Evolutionary conservation across 495 filamentous ascomycete genomes (phyloP).

Genomic region (Neurospora sp.): DNA sequence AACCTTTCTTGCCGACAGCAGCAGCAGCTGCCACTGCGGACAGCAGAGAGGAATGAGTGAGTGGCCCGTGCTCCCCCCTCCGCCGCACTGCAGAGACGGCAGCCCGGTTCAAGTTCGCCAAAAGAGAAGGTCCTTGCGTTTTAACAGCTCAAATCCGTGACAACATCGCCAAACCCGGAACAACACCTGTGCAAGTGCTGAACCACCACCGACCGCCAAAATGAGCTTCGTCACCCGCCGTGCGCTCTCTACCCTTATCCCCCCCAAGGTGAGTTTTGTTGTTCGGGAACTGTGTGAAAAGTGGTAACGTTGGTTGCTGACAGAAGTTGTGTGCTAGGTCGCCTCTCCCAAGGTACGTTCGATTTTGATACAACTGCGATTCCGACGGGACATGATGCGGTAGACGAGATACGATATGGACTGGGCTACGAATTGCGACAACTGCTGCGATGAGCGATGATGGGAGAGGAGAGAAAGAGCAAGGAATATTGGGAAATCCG

Average conservation of each 20-base stretch:
- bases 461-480: background rate
- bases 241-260: constrained; percentile 94
- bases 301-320: constrained; percentile 18
- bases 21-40: background rate
- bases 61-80: constrained; percentile 6
- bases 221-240: constrained; percentile 89
- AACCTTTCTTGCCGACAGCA: constrained; percentile 19
- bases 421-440: background rate
- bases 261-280: constrained; percentile 69
- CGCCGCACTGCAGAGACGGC: background rate
- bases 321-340: constrained; percentile 31
- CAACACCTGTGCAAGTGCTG: constrained; percentile 11
- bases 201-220: constrained; percentile 35
- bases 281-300: background rate
- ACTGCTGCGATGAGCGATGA: background rate
- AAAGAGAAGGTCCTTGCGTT: constrained; percentile 5
- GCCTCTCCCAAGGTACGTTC: constrained; percentile 86
- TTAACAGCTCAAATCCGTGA: constrained; percentile 11
- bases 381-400: background rate
- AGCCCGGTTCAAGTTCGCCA: background rate
- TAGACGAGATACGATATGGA: background rate
- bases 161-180: constrained; percentile 7
- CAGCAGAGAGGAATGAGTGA: background rate
- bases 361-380: background rate
- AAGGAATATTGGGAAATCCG: background rate